These are phyloP conservation scores for Penicillium psychrofluorescens DNA, from an alignment of 495 filamentous ascomycete species.

Conservation along the genomic window DNA sequence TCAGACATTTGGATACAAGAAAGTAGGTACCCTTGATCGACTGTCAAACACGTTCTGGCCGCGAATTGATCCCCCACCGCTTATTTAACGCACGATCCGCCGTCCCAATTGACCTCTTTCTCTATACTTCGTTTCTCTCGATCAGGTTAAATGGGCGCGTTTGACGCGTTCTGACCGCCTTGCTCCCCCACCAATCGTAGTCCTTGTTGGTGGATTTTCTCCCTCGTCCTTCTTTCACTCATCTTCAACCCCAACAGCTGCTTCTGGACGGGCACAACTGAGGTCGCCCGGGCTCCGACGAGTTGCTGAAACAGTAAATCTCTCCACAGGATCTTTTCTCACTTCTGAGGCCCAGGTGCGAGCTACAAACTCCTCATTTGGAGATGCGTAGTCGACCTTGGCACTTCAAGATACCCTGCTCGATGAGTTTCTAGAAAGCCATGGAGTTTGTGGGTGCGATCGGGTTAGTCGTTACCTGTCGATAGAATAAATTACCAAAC, in stretches of 20 bases:
- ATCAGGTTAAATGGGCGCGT: slow-evolving; percentile 18
- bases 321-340: neutral
- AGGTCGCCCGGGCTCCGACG: too few relatives aligned
- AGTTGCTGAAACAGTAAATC: too few relatives aligned
- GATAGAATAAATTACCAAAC: neutral
- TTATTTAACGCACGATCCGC: too few relatives aligned
- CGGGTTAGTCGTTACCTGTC: slow-evolving; percentile 20
- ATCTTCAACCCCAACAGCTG: neutral
- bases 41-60: too few relatives aligned
- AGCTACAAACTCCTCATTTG: neutral
- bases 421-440: slow-evolving; percentile 5
- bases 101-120: too few relatives aligned
- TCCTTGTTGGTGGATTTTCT: slow-evolving; percentile 10
- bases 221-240: neutral
- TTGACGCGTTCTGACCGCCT: slow-evolving; percentile 6
- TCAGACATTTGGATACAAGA: too few relatives aligned
- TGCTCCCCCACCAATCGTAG: slow-evolving; percentile 2
- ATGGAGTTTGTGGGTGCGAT: slow-evolving; percentile 42
- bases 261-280: neutral
- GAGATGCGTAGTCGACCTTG: slow-evolving; percentile 11
- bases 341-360: too few relatives aligned
- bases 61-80: too few relatives aligned
- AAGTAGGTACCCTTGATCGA: too few relatives aligned
- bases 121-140: too few relatives aligned
- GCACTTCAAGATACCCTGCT: neutral